Base-by-base conservation (phyloP, 2,329 filamentous ascomycete species). In the Penicillium sclerotiorum region DNA sequence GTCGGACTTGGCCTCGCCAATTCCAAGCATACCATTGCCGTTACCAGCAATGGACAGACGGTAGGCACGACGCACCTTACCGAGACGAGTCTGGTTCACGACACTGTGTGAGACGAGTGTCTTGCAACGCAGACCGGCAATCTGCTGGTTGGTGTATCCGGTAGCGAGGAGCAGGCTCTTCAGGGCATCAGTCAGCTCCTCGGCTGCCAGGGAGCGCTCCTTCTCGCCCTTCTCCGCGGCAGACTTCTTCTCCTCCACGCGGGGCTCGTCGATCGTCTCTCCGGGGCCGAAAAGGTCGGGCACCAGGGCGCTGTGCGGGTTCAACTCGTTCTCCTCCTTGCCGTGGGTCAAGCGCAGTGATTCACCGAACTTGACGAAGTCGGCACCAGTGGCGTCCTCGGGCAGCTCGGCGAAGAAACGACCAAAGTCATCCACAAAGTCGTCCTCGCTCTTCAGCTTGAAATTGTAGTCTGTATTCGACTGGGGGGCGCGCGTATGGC, bases 51-150 rank as follows among this genome's bases (percentile, higher is more conserved):
- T 85, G 33, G 85, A 85, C 53, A 97, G 75, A 61, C 84, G 80
- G 64, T 93, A 95, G 33, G 80, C 64, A 70, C 87, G 89, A 60
- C 81, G 80, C 52, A 99, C 87, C 80, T 97, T 99, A 68, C 94
- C 94, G 73, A 99, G 84, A 77, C 93, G 89, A 18, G 94, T 97
- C 80, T 97, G 93, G 75, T 99, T 97, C 58, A 83, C 79, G 51
- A 99, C 94, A 33, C 74, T 73, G 65, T 93, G 89, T 4, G 68
- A 66, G 39, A 95, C 88, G 39, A 99, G 75, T 40, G 81, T 78
- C 80, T 95, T 96, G 57, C 82, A 75, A 50, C 82, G 78, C 51
- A 95, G 72, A 2, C 59, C 63, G 20, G 64, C 62, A 44, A 87
- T 74, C 52, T 80, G 65, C 1, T 71, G 55, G 49, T 71, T 66